These are phyloP conservation scores for Alternaria conjuncta DNA, from an alignment of 2,329 filamentous ascomycete genomes.

Conservation along the genomic window DNA sequence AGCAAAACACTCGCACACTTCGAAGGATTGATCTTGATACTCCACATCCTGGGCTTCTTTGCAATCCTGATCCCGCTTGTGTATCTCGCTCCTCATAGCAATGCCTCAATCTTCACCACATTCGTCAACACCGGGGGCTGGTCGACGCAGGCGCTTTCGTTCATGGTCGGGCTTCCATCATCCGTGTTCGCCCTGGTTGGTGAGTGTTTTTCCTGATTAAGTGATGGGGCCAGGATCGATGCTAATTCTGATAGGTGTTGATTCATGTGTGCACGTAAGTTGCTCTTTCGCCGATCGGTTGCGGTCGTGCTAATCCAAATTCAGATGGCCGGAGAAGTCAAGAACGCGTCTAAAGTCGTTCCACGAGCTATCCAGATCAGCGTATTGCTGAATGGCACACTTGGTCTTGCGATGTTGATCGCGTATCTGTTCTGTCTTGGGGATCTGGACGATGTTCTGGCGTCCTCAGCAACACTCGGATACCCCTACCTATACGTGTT, in stretches of 20 bases:
- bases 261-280: no score
- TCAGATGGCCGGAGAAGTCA: conserved; percentile 32
- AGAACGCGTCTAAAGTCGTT: conserved; percentile 24
- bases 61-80: conserved; percentile 49
- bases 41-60: conserved; percentile 58
- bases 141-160: conserved; percentile 4
- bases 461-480: neutral
- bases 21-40: conserved; percentile 53
- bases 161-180: conserved; percentile 7
- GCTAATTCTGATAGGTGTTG: no score
- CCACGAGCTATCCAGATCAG: conserved; percentile 44
- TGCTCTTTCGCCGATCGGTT: no score
- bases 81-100: conserved; percentile 14
- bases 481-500: conserved; percentile 3
- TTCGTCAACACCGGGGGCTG: conserved; percentile 52
- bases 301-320: no score
- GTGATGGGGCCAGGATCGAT: no score
- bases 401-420: conserved; percentile 40
- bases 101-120: conserved; percentile 46
- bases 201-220: no score
- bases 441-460: conserved; percentile 24
- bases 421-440: conserved; percentile 39
- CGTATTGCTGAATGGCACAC: conserved; percentile 38
- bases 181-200: conserved; percentile 4
- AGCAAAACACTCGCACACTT: conserved; percentile 51